phyloP scores from a whole-genome alignment of 495 filamentous ascomycete genomes.

The Staphylotrichum tortipilum region DNA sequence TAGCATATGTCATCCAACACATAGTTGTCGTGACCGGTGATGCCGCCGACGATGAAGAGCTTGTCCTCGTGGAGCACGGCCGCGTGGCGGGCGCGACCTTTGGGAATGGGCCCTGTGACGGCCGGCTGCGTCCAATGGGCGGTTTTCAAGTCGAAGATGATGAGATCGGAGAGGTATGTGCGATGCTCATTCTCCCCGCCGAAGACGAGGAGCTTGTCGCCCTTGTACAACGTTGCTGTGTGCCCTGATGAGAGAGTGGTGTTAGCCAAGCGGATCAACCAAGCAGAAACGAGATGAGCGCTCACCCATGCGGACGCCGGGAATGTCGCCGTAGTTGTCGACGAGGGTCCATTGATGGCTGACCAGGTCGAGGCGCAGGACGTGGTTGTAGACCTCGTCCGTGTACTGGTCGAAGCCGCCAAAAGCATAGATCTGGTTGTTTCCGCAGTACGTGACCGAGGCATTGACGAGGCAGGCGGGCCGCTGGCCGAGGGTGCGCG shows the following conservation, averaged over 20 bases:
- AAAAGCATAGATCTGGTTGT: slow-evolving; percentile 95
- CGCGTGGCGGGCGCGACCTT: slow-evolving; percentile 85
- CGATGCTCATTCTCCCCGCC: slow-evolving; percentile 97
- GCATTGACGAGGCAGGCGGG: slow-evolving; percentile 96
- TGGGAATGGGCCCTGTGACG: slow-evolving; percentile 70
- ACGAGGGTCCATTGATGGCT: slow-evolving; percentile 89
- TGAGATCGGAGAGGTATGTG: slow-evolving; percentile 88
- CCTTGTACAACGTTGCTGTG: slow-evolving; percentile 89
- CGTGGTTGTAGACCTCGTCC: slow-evolving; percentile 98
- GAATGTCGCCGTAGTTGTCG: slow-evolving; percentile 98
- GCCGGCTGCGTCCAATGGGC: slow-evolving; percentile 90
- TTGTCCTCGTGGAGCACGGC: slow-evolving; percentile 94
- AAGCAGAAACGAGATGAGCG: background rate
- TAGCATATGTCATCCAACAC: slow-evolving; percentile 94
- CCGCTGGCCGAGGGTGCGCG: slow-evolving; percentile 71
- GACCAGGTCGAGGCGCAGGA: slow-evolving; percentile 75
- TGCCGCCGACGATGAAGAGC: slow-evolving; percentile 84
- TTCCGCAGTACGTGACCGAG: slow-evolving; percentile 91
- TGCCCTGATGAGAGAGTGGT: slow-evolving; percentile 58
- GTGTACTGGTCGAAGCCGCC: slow-evolving; percentile 99
- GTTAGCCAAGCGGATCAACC: background rate
- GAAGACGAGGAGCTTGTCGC: slow-evolving; percentile 88
- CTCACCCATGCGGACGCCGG: slow-evolving; percentile 93
- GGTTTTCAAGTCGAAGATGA: slow-evolving; percentile 88
- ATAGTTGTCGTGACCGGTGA: slow-evolving; percentile 76